Evolutionary conservation across 192 early-diverging fungal genomes (phyloP), one percentile per base, ranked within the genome.

Genomic region (Funneliformis geosporum): DNA sequence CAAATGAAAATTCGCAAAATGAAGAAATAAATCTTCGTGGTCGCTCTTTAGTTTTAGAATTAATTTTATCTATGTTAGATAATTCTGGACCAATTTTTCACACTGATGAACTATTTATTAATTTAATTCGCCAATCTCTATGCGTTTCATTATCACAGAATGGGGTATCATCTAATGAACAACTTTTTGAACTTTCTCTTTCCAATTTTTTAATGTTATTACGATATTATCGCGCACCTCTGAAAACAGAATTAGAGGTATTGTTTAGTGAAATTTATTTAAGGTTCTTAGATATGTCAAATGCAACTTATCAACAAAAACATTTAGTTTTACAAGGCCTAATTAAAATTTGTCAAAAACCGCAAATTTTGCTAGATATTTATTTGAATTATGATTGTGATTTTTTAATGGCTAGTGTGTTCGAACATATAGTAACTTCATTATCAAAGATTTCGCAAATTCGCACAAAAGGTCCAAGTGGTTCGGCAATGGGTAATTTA

Each of bases 341-440:
- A 43, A 82, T 84, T 28, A 86, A 92, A 33, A 89, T 96, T 38
- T 85, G 95, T 61, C 82, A 87, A 46, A 92, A 94, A 40, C 93
- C 94, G 25, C 88, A 91, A 61, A 84, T 94, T 18, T 85, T 96
- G 3, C 93, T 98, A 18, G 96, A 98, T 79, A 89, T 98, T 71
- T 98, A 96, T 76, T 88, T 98, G 16, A 98, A 98, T 86, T 96
- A 96, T 82, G 96, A 98, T 83, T 98, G 96, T 80, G 90, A 94
- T 74, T 86, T 91, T 83, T 89, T 93, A 18, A 88, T 90, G 78
- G 90, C 93, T 69, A 96, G 95, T 59, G 89, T 96, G 73, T 98
- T 94, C 88, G 95, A 98, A 85, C 89, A 93, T 8, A 86, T 96
- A 68, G 92, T 96, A 40, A 92, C 90, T 78, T 87, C 92, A 4